Base-by-base conservation (phyloP, 1,284 basidiomycete genomes). In the Ganoderma sinense region DNA sequence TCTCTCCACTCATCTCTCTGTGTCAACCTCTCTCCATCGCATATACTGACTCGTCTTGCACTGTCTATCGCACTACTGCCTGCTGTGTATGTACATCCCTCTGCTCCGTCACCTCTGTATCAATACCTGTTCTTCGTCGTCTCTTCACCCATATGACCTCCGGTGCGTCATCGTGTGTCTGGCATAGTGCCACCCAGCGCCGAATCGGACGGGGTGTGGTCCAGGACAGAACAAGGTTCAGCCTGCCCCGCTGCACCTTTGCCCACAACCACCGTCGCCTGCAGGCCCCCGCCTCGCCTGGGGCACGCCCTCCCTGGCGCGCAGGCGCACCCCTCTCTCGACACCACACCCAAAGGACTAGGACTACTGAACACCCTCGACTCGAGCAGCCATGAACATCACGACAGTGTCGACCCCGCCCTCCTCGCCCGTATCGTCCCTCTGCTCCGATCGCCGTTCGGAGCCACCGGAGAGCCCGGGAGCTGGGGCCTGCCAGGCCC, bases 401-500 rank as follows among this genome's bases (percentile, higher is more conserved):
- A 48, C 45, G 45, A 48, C n/a, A 8, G 10, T 8, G 33, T 4
- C 36, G 20, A 59, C 56, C 10, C 56, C 33, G 33, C 56, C 56
- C 33, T 59, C 36, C 23, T 65, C 67, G 7, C 67, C 59, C 56
- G 10, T 18, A n/a, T 39, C 33, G 31, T 39, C 33, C 3, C 4
- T 36, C 18, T 59, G 33, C 3, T 6, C 36, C 18, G n/a, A n/a
- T 10, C 10, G 33, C 33, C 31, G 20, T 26, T 51, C 26, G 14
- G 39, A 39, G 36, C 67, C 29, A 36, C 31, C 10, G 41, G 40
- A 23, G 16, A 26, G 39, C 58, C 45, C 51, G 43, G 56, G 33
- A 16, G 39, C 20, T 10, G 20, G 33, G 4, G 18, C 7, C 33
- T 69, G 67, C 63, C 45, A 69, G 64, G 67, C 67, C 20, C 67